phyloP scores from a whole-genome alignment of 495 filamentous ascomycete species.

The Aspergillus sparsus region DNA sequence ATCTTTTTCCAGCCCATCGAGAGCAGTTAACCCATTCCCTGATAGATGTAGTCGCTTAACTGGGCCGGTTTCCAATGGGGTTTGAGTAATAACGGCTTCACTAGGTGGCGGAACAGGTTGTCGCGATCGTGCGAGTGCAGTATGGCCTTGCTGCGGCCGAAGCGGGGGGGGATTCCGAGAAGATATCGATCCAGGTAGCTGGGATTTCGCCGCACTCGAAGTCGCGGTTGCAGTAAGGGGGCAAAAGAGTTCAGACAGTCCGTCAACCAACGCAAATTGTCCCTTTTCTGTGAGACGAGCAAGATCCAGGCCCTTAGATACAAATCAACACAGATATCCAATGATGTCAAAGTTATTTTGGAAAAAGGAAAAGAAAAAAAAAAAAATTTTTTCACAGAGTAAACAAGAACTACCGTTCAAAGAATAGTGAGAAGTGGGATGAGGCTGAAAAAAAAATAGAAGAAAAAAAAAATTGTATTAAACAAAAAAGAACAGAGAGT shows the following conservation, averaged over 20 bases:
- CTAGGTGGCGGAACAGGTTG: slow-evolving; percentile 12
- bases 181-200: slow-evolving; percentile 19
- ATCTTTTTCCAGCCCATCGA: slow-evolving; percentile 43
- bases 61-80: slow-evolving; percentile 28
- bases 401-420: background rate
- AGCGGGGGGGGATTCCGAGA: slow-evolving; percentile 38
- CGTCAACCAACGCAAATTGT: slow-evolving; percentile 72
- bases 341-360: no score
- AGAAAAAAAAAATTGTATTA: background rate
- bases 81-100: slow-evolving; percentile 9
- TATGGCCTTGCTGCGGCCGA: slow-evolving; percentile 30
- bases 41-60: slow-evolving; percentile 40
- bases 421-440: background rate
- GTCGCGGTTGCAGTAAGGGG: slow-evolving; percentile 26
- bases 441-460: background rate
- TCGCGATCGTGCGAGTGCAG: slow-evolving; percentile 33
- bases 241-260: slow-evolving; percentile 60
- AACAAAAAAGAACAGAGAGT: slow-evolving; percentile 7
- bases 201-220: slow-evolving; percentile 1
- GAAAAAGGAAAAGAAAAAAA: no score
- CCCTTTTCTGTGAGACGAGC: slow-evolving; percentile 56
- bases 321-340: no score
- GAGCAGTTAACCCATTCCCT: slow-evolving; percentile 36
- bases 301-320: slow-evolving; percentile 65
- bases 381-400: background rate